Conservation (phyloP, 306 rosid species). For the Sindora glabra region DNA sequence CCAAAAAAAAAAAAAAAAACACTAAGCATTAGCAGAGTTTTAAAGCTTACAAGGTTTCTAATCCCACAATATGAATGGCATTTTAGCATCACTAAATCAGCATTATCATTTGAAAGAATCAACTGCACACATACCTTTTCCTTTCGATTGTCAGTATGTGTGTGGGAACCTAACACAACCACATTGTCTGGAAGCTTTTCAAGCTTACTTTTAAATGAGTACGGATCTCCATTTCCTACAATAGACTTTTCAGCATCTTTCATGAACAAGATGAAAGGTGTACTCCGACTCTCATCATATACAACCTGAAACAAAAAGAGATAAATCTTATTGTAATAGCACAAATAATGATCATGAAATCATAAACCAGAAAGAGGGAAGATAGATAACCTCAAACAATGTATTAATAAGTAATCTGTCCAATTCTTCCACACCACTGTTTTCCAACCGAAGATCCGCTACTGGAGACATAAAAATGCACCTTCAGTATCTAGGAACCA, state of each 20-base stretch:
- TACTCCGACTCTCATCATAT: slow-evolving; percentile 61
- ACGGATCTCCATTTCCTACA: slow-evolving; percentile 78
- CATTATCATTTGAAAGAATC: background rate
- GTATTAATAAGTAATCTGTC: slow-evolving; percentile 85
- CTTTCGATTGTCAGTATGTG: slow-evolving; percentile 82
- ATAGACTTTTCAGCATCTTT: slow-evolving; percentile 98
- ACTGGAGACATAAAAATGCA: slow-evolving; percentile 35
- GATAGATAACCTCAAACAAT: slow-evolving; percentile 72
- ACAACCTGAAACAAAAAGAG: slow-evolving; percentile 52
- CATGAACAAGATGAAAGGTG: slow-evolving; percentile 94
- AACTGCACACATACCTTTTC: slow-evolving; percentile 73
- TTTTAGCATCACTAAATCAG: slow-evolving; percentile 9
- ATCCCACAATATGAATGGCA: background rate
- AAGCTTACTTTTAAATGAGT: slow-evolving; percentile 64
- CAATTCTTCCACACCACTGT: slow-evolving; percentile 62
- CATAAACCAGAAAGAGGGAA: background rate
- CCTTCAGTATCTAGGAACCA: slow-evolving; percentile 12
- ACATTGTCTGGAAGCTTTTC: slow-evolving; percentile 94
- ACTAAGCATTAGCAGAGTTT: background rate
- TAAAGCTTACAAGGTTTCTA: background rate
- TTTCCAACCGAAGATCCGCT: slow-evolving; percentile 83
- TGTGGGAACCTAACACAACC: slow-evolving; percentile 83
- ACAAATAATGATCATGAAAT: too few relatives aligned
- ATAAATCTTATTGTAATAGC: too few relatives aligned
- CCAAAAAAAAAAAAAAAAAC: too few relatives aligned